A percentile compares a stretch with the other conserved stretches of the same genome.
Evolutionary conservation across 495 filamentous ascomycete species (phyloP).

Genomic region (Polyplosphaeria fusca): DNA sequence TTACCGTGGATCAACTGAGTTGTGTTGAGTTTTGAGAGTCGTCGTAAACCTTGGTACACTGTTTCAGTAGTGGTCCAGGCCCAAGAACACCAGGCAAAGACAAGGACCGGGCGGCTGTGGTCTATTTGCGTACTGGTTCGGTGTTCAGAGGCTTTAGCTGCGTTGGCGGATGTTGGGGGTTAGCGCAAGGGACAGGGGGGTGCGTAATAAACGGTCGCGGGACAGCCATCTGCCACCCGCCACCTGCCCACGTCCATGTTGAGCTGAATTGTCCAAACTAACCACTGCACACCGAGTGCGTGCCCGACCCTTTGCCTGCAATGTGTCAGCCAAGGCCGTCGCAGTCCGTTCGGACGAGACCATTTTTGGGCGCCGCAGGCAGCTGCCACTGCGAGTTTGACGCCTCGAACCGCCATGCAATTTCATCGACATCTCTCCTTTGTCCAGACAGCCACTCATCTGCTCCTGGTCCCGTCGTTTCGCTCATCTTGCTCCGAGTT

Average conservation of each 20-base stretch:
- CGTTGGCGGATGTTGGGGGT: not conserved
- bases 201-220: conserved; percentile 14
- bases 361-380: too few species aligned
- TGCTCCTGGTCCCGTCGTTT: conserved; percentile 8
- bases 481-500: conserved; percentile 5
- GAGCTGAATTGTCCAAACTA: conserved; percentile 19
- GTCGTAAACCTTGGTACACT: too few species aligned
- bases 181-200: conserved; percentile 1
- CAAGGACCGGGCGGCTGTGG: too few species aligned
- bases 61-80: too few species aligned
- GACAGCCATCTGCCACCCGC: not conserved
- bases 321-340: conserved; percentile 24
- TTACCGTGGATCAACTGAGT: too few species aligned
- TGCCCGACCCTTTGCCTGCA: conserved; percentile 1
- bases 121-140: conserved; percentile 16
- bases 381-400: conserved; percentile 9
- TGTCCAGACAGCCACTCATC: conserved; percentile 17
- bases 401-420: conserved; percentile 16
- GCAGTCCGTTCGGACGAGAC: too few species aligned
- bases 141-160: not conserved
- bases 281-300: conserved; percentile 12
- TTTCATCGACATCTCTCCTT: conserved; percentile 1
- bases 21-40: too few species aligned
- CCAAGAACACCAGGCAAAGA: too few species aligned
- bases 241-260: conserved; percentile 4